These are phyloP conservation scores for Phycomyces blakesleeanus DNA, from an alignment of 192 early-diverging fungal genomes.

Conservation along the genomic window DNA sequence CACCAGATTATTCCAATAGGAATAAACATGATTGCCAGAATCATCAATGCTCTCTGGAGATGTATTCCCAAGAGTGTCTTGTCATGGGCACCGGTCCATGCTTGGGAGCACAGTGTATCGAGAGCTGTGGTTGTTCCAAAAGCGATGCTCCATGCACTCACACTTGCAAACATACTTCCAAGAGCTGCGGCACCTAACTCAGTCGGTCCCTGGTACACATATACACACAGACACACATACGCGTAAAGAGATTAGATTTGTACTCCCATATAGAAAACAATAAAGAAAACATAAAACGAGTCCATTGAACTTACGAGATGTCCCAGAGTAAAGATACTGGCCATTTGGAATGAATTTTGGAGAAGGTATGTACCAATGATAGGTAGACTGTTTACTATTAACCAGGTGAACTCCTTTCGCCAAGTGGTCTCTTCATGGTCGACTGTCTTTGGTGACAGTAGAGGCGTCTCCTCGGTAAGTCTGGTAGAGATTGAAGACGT, in stretches of 20 bases:
- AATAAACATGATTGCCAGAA: constrained; percentile 30
- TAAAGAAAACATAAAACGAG: too few species aligned
- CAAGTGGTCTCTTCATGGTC: neutral
- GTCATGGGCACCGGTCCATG: constrained; percentile 64
- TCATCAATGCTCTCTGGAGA: constrained; percentile 47
- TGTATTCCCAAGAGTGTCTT: constrained; percentile 64
- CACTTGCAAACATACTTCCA: constrained; percentile 68
- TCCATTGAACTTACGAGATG: constrained; percentile 19
- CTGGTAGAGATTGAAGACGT: too few species aligned
- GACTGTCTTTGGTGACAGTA: neutral
- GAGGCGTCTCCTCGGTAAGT: neutral
- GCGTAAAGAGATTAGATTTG: too few species aligned
- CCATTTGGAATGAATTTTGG: constrained; percentile 29
- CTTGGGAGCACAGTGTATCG: constrained; percentile 74
- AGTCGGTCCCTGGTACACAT: constrained; percentile 37
- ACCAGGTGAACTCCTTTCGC: constrained; percentile 19
- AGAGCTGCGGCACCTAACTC: constrained; percentile 69
- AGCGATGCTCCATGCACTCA: constrained; percentile 61
- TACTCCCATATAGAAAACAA: too few species aligned
- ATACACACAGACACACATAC: too few species aligned
- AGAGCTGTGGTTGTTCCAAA: constrained; percentile 70
- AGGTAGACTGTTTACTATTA: constrained; percentile 33
- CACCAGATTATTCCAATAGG: constrained; percentile 28
- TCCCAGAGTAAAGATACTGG: constrained; percentile 26
- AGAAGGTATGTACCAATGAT: constrained; percentile 28